These are phyloP conservation scores for Cercophora scortea DNA, from an alignment of 495 filamentous ascomycete genomes.

Conservation along the genomic window DNA sequence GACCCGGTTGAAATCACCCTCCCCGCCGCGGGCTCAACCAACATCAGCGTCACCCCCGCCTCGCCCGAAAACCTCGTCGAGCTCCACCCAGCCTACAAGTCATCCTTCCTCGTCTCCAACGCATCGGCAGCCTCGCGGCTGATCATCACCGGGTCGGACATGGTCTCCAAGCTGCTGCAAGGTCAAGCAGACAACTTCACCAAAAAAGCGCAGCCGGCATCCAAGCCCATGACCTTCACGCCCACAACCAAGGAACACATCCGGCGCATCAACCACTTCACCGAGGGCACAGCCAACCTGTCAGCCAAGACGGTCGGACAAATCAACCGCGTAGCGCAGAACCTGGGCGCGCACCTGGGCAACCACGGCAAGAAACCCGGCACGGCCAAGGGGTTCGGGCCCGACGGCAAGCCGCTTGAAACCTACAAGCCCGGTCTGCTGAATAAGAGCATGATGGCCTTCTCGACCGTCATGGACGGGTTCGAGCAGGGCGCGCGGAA, in stretches of 20 bases:
- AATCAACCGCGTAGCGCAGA: slow-evolving; percentile 75
- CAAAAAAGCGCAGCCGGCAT: slow-evolving; percentile 63
- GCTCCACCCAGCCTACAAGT: slow-evolving; percentile 81
- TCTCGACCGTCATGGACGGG: slow-evolving; percentile 89
- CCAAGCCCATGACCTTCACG: slow-evolving; percentile 79
- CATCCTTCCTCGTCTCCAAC: slow-evolving; percentile 78
- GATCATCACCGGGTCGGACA: slow-evolving; percentile 77
- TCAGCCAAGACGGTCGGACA: slow-evolving; percentile 82
- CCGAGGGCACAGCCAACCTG: slow-evolving; percentile 64
- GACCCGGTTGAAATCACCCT: slow-evolving; percentile 89
- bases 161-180: slow-evolving; percentile 67
- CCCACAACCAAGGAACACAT: slow-evolving; percentile 77
- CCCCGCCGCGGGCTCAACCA: slow-evolving; percentile 60
- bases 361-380: slow-evolving; percentile 51
- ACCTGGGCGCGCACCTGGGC: slow-evolving; percentile 67
- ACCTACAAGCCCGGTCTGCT: slow-evolving; percentile 81
- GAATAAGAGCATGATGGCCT: slow-evolving; percentile 94
- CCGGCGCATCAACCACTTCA: slow-evolving; percentile 76
- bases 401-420: slow-evolving; percentile 53
- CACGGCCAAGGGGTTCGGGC: slow-evolving; percentile 45
- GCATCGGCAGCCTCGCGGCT: slow-evolving; percentile 86
- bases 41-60: slow-evolving; percentile 66
- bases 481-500: slow-evolving; percentile 76
- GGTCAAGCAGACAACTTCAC: slow-evolving; percentile 74
- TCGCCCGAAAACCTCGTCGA: slow-evolving; percentile 71